Evolutionary conservation across 148 eudicot species (phyloP).

Genomic region (Silene conica): DNA sequence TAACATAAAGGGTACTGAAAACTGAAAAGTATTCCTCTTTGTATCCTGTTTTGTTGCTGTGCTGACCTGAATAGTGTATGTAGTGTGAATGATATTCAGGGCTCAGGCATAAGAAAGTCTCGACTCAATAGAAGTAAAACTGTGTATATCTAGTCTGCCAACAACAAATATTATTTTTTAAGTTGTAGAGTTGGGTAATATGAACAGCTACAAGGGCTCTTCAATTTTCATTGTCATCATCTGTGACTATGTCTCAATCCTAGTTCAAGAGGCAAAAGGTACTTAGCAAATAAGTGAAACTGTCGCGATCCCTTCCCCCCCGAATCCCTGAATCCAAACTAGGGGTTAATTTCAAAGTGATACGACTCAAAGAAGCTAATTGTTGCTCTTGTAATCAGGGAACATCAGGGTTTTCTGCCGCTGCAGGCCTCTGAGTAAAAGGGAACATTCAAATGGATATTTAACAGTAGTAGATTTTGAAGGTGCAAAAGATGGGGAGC

Average conservation of each 20-base stretch:
- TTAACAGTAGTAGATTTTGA: conserved; percentile 72
- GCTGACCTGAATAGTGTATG: not conserved
- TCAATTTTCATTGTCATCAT: no score
- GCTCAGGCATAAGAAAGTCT: not conserved
- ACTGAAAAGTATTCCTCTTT: not conserved
- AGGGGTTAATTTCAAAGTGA: no score
- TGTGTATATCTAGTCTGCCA: not conserved
- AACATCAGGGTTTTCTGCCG: conserved; percentile 94
- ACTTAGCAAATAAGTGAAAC: no score
- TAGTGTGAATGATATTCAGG: not conserved
- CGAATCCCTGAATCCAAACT: no score
- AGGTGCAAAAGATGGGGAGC: conserved; percentile 84
- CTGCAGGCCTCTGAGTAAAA: conserved; percentile 76
- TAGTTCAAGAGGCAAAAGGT: no score
- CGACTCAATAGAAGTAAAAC: not conserved
- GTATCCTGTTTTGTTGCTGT: not conserved
- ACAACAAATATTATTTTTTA: no score
- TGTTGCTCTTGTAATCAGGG: conserved; percentile 35
- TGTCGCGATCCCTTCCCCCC: no score
- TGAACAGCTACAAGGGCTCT: no score
- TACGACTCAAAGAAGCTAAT: no score
- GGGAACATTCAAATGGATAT: conserved; percentile 48
- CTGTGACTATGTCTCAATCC: no score
- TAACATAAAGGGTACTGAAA: no score
- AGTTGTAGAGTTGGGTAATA: no score